These are phyloP conservation scores for Hexamita inflata DNA, from an alignment of 208 protist species.

Conservation along the genomic window DNA sequence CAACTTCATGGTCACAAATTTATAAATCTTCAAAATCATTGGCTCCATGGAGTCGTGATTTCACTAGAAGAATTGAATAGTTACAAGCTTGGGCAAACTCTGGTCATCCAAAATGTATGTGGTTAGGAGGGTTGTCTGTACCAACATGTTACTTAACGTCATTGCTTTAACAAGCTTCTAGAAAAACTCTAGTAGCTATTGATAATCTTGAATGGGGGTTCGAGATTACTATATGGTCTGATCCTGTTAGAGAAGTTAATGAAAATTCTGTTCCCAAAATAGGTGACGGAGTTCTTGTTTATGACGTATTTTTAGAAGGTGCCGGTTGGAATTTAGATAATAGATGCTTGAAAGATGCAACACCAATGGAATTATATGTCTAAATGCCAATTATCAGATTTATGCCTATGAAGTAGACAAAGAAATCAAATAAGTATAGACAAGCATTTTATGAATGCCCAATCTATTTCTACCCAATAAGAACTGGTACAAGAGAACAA, in stretches of 20 bases:
- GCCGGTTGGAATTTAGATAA: conserved; percentile 73
- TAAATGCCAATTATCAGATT: conserved; percentile 93
- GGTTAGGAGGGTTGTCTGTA: conserved; percentile 91
- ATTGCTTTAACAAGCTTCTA: conserved; percentile 75
- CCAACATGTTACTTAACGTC: conserved; percentile 90
- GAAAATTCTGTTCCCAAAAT: conserved; percentile 46
- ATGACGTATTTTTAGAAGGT: conserved; percentile 82
- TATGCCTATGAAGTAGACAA: conserved; percentile 66
- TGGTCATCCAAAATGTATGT: conserved; percentile 70
- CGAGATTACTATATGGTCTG: conserved; percentile 63
- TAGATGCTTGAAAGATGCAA: conserved; percentile 71
- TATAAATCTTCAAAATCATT: conserved; percentile 89
- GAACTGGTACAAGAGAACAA: conserved; percentile 77
- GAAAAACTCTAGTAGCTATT: conserved; percentile 68
- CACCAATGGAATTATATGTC: conserved; percentile 79
- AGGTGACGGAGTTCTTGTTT: conserved; percentile 80
- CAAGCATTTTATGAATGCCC: conserved; percentile 70
- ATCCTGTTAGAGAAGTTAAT: conserved; percentile 59
- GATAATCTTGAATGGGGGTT: conserved; percentile 92
- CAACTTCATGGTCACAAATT: conserved; percentile 68
- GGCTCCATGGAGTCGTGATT: conserved; percentile 77
- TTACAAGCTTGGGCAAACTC: conserved; percentile 37
- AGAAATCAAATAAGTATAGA: conserved; percentile 56
- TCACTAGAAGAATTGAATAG: conserved; percentile 68
- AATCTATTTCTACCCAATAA: conserved; percentile 84